Evolutionary conservation across 2,329 filamentous ascomycete species (phyloP), one percentile per base, ranked within the genome.

Genomic region (Spiromastix sp.): DNA sequence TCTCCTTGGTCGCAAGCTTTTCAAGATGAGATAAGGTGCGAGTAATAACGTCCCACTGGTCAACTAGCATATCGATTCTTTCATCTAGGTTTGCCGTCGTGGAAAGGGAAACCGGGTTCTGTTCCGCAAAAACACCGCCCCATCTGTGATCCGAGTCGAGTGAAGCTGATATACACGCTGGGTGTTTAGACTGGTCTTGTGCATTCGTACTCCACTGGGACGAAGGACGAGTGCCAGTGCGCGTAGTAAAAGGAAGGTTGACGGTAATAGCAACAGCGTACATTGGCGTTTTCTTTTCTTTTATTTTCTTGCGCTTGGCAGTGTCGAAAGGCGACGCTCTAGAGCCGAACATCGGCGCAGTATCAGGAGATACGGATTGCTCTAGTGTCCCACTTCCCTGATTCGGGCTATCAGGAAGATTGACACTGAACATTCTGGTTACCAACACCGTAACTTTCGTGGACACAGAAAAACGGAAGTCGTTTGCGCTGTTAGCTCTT

Each of bases 21-120:
- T 75, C 70, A 9, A 75, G 54, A 36, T 65, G 67, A 2, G 68
- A 69, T 16, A 76, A 52, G 2, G 70, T 71, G 15, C 72, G 63
- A 33, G 68, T 67, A 39, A 75, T 72, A 42, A 74, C 65, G 48
- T 75, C 71, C 71, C 71, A 75, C 41, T 73, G 70, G 38, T 73
- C 68, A 17, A 71, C 68, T 18, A 75, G 56, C 6, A 71, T 54
- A 44, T 74, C 70, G 9, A 74, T 66, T 8, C 70, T 63, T 37
- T 72, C 68, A 47, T 74, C 70, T 30, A 67, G 48, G 9, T 63
- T 67, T 8, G 68, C 56, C 3, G 66, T 62, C 11, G 67, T 60
- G 4, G 63, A 58, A 5, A 63, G 64, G 37, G 60, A 57, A n/a
- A 62, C 63, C 17, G 64, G 49, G 32, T 48, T 57, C 30, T 63